Base-by-base conservation (phyloP, 1,139 yeast species). In the Lodderomyces parapsilosis region DNA sequence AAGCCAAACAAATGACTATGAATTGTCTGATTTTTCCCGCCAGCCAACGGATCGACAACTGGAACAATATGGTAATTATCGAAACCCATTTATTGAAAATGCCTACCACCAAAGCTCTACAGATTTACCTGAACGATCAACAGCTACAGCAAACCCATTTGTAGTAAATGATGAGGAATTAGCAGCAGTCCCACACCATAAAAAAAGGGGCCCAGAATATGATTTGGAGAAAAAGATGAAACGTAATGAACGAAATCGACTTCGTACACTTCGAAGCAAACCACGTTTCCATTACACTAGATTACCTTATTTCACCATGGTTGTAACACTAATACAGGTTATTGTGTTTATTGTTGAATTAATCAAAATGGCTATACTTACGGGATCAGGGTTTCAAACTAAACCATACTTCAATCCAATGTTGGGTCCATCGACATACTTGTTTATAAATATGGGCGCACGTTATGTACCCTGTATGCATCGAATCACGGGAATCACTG, bases 401-500 rank as follows among this genome's bases (percentile, higher is more conserved):
- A 62, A 81, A 52, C 93, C 93, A 2, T 76, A 80, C 47, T 83
- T 85, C 65, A 85, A 85, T 57, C 91, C 91, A 8, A 84, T 85
- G 91, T 62, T 85, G 38, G 93, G 93, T 0, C 93, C 93, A n/a
- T 82, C 89, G 2, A 66, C 83, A 0, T 83, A 83, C 54, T 65
- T 83, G 7, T 69, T 81, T 56, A 81, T 84, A 45, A 77, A 81
- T 52, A 77, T 82, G 78, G 91, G 91, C 1, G 84, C 90, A 2
- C 62, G 91, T 36, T 85, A 82, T 58, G 74, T 79, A 0, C 89
- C 90, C 0, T 85, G 93, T 57, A 84, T 84, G 88, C 80, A 78
- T 45, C 59, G 64, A 34, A 68, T 83, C 23, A 56, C 59, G 20
- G 74, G 71, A 3, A 60, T 83, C 42, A 82, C 89, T 6, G 71